phyloP scores from a whole-genome alignment of 164 flowering plant genomes.

The Tinospora cordifolia region DNA sequence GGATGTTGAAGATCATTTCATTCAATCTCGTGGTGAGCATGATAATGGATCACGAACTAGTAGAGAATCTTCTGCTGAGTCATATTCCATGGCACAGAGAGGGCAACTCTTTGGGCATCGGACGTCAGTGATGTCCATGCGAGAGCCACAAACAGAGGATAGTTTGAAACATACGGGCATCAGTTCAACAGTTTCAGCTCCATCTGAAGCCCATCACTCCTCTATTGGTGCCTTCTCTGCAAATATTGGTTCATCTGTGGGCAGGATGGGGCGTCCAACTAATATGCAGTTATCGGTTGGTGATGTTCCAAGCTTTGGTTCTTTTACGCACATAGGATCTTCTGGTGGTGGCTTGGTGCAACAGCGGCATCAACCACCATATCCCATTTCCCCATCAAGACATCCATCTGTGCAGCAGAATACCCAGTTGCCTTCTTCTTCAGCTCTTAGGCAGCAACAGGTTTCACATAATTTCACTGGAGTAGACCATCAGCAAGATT shows the following conservation, averaged over 20 bases:
- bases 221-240: constrained; percentile 26
- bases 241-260: constrained; percentile 25
- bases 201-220: constrained; percentile 27
- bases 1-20: constrained; percentile 36
- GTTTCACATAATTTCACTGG: constrained; percentile 28
- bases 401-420: constrained; percentile 35
- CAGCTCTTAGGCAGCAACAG: constrained; percentile 23
- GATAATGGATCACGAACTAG: constrained; percentile 33
- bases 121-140: constrained; percentile 15
- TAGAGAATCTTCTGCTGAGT: constrained; percentile 43
- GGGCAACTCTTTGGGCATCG: constrained; percentile 28
- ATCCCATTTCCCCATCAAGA: constrained; percentile 40
- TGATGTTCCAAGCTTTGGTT: constrained; percentile 21
- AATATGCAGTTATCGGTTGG: constrained; percentile 16
- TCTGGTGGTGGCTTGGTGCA: constrained; percentile 17
- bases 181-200: constrained; percentile 23
- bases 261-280: constrained; percentile 26
- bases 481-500: constrained; percentile 22
- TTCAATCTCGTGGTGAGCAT: constrained; percentile 23
- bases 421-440: constrained; percentile 34
- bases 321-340: not conserved
- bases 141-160: constrained; percentile 20
- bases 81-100: constrained; percentile 28
- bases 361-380: constrained; percentile 28
- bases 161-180: constrained; percentile 16